Base-by-base conservation (phyloP, 2,329 filamentous ascomycete genomes). In the Scortechinia acanthostroma region DNA sequence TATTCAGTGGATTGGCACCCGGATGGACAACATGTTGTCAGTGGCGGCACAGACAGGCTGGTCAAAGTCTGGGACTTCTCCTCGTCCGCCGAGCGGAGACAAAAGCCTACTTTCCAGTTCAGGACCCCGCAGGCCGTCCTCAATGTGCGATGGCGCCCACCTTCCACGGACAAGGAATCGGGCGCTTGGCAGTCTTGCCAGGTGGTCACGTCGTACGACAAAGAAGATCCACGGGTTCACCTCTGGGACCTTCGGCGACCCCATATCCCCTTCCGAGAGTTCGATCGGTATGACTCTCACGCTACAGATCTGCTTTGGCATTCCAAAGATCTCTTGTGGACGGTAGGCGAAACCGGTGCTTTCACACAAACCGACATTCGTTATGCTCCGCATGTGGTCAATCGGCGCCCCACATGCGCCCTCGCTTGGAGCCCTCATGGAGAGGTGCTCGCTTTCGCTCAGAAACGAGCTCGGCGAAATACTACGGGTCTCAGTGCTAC, bases 1-100 rank as follows among this genome's bases (percentile, higher is more conserved):
- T 79, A 73, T 49, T 70, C 77, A 4, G 71, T 84, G 25, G 80
- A 84, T 56, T 84, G 79, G 78, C 80, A 84, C 54, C 80, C 80
- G 1, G 78, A 83, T 52, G 80, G 80, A 4, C 81, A 75, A 53
- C 77, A 83, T 56, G 63, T 84, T 6, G 69, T 77, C 45, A 83
- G 77, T 51, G 77, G 76, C n/a, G 71, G 80, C 44, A 68, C 73
- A 19, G 80, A 84, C 56, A 76, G 74, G 47, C 75, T 75, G 22
- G 71, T 83, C 49, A 77, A 77, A 55, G 71, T 83, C 21, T 84
- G 80, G 77, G 77, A 83, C 56, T 76, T 83, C 46, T 76, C 75
- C 3, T 62, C 67, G 2, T 64, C 61, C n/a, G 68, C 73, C 45
- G 71, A 71, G 46, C 68, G 76, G 50, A 70, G 74, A 48, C 75